Conservation (phyloP, 495 filamentous ascomycete genomes). For the Aspergillus panamensis region DNA sequence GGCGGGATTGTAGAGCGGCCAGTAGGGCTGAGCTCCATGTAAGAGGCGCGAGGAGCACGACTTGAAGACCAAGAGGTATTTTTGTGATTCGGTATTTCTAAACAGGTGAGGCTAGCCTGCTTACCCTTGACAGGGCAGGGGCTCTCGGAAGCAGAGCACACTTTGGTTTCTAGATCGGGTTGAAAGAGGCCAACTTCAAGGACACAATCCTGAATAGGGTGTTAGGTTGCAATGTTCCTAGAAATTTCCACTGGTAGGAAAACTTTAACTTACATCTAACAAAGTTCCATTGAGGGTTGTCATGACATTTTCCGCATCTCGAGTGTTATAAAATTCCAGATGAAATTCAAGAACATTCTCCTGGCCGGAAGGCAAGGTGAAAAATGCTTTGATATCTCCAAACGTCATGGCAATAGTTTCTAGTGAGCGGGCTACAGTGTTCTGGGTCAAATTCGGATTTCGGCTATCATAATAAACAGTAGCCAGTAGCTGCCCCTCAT, state of each 20-base stretch:
- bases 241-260: not conserved
- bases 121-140: conserved; percentile 15
- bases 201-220: conserved; percentile 23
- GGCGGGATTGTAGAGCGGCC: conserved; percentile 37
- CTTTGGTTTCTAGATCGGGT: conserved; percentile 23
- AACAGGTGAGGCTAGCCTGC: not conserved
- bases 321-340: conserved; percentile 54
- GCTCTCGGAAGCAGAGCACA: conserved; percentile 13
- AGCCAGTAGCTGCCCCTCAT: conserved; percentile 33
- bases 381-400: conserved; percentile 53
- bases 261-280: conserved; percentile 42
- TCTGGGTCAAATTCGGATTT: conserved; percentile 22
- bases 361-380: conserved; percentile 30
- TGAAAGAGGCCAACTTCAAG: conserved; percentile 27
- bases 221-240: not conserved
- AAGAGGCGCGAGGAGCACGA: conserved; percentile 22
- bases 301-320: conserved; percentile 35
- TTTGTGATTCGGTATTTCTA: conserved; percentile 15
- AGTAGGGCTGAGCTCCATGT: conserved; percentile 37
- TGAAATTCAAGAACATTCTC: conserved; percentile 34
- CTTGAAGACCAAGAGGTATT: conserved; percentile 16
- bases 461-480: conserved; percentile 28
- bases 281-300: conserved; percentile 42
- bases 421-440: conserved; percentile 28
- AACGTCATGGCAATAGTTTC: conserved; percentile 48